Evolutionary conservation across 2,329 filamentous ascomycete species (phyloP), one percentile per base, ranked within the genome.

Genomic region (Salinomyces thailandicus): DNA sequence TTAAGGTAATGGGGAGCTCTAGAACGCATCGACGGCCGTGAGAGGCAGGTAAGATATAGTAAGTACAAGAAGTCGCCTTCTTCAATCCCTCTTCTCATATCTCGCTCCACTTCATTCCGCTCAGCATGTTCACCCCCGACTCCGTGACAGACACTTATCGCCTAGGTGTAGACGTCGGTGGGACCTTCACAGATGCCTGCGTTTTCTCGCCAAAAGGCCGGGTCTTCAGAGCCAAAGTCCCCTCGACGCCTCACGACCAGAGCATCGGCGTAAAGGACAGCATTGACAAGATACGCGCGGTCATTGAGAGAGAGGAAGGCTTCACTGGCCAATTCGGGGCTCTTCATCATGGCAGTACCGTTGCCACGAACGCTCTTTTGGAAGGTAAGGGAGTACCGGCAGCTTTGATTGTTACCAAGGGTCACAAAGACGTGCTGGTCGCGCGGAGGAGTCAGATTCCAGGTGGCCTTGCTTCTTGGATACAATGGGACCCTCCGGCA

Each of bases 391-490:
- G 49, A 12, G 49, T 50, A 2, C 49, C 49, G 8, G 47, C 49
- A 12, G 49, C 49, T 9, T 36, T 51, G 11, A 44, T 51, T 16
- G 49, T 51, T 5, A 51, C 49, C 5, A 41, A 51, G 35, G 49
- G 49, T n/a, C 49, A 51, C 33, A 50, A 51, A 34, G 49, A 51
- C 39, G 47, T 51, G 8, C 19, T 51, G 15, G 49, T 51, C 6
- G 49, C 49, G 11, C 38, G 49, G 33, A 28, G 49, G 27, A 47
- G 43, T 9, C 49, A 51, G 26, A 51, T 51, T 15, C 49, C 49
- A 15, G 49, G 49, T 15, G 49, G 47, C 14, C 42, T 51, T n/a
- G 49, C 49, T 15, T 31, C 38, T 12, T 51, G 49, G 47, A 51
- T 51, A 26, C 43, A 48, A 20, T 51, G 49, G 49, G 38, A 43